Percentiles rank a stretch among this genome's conserved stretches.
phyloP scores from a whole-genome alignment of 345 rosid species.

The Hibiscus trionum region DNA sequence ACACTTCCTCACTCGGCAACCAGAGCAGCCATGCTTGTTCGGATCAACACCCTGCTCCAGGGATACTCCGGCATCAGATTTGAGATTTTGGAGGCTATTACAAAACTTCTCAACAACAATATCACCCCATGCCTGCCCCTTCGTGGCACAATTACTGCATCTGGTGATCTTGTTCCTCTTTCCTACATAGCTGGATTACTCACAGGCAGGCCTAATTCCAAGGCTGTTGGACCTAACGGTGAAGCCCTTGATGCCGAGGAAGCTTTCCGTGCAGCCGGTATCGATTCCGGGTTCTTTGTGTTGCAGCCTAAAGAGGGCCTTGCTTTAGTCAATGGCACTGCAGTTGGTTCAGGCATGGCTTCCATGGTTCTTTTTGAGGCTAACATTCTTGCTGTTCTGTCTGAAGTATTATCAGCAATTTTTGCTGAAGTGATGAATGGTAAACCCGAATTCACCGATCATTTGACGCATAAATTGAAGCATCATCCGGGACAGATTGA shows the following conservation, averaged over 20 bases:
- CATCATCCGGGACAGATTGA: conserved; percentile 58
- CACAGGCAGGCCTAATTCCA: conserved; percentile 55
- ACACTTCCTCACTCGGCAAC: conserved; percentile 50
- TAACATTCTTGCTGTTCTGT: conserved; percentile 26
- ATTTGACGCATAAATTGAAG: conserved; percentile 47
- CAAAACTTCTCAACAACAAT: conserved; percentile 52
- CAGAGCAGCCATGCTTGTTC: conserved; percentile 66
- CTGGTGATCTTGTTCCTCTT: conserved; percentile 65
- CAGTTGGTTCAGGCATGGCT: conserved; percentile 65
- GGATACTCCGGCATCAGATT: conserved; percentile 75
- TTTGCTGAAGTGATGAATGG: conserved; percentile 50
- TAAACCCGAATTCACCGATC: conserved; percentile 46
- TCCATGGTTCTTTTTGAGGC: conserved; percentile 48
- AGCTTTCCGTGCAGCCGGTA: conserved; percentile 41
- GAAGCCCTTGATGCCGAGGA: conserved; percentile 41
- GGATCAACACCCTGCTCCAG: conserved; percentile 77
- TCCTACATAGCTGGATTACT: conserved; percentile 67
- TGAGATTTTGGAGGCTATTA: conserved; percentile 57
- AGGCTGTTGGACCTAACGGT: conserved; percentile 48
- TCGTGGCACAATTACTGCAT: conserved; percentile 67
- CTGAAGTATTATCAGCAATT: conserved; percentile 35
- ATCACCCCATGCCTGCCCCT: conserved; percentile 66
- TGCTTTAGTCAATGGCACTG: conserved; percentile 62
- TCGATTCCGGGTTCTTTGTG: conserved; percentile 40
- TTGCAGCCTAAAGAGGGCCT: conserved; percentile 70